Percentiles rank a stretch among this genome's conserved stretches.
Conservation (phyloP, 2,329 filamentous ascomycete genomes). For the Coleophoma crateriformis region DNA sequence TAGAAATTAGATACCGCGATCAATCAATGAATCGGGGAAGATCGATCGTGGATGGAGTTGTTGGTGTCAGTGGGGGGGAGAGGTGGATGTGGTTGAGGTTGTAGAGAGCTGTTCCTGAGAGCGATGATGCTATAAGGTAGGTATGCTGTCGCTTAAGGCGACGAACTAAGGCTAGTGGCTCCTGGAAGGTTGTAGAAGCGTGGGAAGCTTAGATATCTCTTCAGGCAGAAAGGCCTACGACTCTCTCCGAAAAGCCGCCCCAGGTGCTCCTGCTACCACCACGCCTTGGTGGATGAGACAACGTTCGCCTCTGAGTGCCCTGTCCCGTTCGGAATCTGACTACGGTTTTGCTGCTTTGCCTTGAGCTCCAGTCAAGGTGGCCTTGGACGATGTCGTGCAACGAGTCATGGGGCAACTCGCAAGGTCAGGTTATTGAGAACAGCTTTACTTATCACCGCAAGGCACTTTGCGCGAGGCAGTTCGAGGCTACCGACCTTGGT, state of each 20-base stretch:
- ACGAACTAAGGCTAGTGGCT: background rate
- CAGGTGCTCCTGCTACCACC: background rate
- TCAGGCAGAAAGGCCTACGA: slow-evolving; percentile 4
- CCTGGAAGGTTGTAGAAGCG: background rate
- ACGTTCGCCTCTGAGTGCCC: background rate
- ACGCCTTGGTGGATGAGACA: background rate
- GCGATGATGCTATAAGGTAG: background rate
- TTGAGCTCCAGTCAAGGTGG: background rate
- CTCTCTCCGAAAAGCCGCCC: background rate
- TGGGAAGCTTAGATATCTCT: slow-evolving; percentile 3
- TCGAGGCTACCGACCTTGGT: too few relatives aligned
- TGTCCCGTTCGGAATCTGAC: background rate
- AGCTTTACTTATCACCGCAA: too few relatives aligned
- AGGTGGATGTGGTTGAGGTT: background rate
- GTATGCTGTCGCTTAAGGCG: background rate
- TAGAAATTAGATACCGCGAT: background rate
- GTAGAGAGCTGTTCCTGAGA: background rate
- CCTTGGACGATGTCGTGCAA: background rate
- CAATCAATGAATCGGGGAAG: background rate
- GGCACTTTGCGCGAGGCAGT: too few relatives aligned
- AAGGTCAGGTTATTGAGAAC: too few relatives aligned
- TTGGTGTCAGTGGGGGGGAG: background rate
- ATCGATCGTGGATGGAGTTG: background rate
- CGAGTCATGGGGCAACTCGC: background rate
- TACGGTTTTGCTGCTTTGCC: background rate